These are phyloP conservation scores for Nannochloropsis salina DNA, from an alignment of 108 stramenopile species.

Conservation along the genomic window DNA sequence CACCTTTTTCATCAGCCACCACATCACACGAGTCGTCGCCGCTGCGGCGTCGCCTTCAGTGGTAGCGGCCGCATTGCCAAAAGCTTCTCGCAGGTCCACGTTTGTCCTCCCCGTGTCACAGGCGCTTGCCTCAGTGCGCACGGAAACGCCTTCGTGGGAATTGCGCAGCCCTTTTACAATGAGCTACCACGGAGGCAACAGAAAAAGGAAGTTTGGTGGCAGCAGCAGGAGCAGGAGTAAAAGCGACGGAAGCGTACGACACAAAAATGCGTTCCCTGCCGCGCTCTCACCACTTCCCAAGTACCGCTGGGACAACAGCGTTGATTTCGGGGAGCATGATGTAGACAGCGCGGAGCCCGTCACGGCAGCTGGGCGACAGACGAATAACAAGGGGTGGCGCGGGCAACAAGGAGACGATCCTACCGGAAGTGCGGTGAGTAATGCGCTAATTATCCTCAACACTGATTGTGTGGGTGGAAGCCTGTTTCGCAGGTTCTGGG, in stretches of 20 bases:
- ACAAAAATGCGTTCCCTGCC: background rate
- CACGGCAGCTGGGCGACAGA: background rate
- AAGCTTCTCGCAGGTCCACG: background rate
- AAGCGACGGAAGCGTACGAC: background rate
- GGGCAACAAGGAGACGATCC: background rate
- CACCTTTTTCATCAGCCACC: background rate
- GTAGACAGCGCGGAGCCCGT: background rate
- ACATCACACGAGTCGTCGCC: background rate
- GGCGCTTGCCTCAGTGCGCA: background rate
- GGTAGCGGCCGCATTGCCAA: too few relatives aligned
- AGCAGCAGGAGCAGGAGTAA: background rate
- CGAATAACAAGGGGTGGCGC: background rate
- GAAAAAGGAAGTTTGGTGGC: background rate
- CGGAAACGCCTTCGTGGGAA: background rate
- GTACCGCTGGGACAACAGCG: background rate
- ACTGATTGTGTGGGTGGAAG: conserved; percentile 18
- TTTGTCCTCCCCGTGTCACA: background rate
- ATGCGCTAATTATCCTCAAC: background rate
- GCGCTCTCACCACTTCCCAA: background rate
- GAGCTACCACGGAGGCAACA: background rate
- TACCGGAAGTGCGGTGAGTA: background rate
- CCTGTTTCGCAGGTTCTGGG: conserved; percentile 62
- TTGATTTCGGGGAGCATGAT: background rate
- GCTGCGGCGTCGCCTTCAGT: background rate
- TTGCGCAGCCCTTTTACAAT: background rate